These are phyloP conservation scores for Apiotrichum veenhuisii DNA, from an alignment of 1,284 basidiomycete genomes.

Conservation along the genomic window DNA sequence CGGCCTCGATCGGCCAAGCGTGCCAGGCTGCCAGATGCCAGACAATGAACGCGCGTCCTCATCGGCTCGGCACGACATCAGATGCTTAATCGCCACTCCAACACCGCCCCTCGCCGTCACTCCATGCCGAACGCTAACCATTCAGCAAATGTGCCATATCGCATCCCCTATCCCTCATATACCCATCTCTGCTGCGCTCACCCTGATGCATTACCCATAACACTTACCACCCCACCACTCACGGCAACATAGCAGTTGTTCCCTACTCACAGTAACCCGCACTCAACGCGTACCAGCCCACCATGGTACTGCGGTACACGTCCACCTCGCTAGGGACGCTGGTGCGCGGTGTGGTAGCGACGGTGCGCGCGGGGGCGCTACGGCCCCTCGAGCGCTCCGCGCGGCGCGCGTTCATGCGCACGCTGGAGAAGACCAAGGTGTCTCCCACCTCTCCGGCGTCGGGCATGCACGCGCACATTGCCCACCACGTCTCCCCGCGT, in stretches of 20 bases:
- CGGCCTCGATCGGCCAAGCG: no score
- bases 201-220: not conserved
- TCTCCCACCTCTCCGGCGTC: slow-evolving; percentile 17
- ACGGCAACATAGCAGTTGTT: no score
- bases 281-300: not conserved
- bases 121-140: no score
- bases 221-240: not conserved
- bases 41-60: no score
- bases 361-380: slow-evolving; percentile 5
- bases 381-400: not conserved
- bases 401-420: not conserved
- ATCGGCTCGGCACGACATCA: no score
- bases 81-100: no score
- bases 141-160: no score
- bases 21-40: no score
- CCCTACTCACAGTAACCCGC: no score
- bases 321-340: slow-evolving; percentile 7
- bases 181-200: not conserved
- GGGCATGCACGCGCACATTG: slow-evolving; percentile 1
- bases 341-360: slow-evolving; percentile 6
- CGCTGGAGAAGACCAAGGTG: slow-evolving; percentile 15
- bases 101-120: no score
- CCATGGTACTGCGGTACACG: slow-evolving; percentile 14
- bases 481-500: slow-evolving; percentile 10
- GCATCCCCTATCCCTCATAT: not conserved